Conservation (phyloP, 768 basidiomycete species). For the Mycena rebaudengoi region DNA sequence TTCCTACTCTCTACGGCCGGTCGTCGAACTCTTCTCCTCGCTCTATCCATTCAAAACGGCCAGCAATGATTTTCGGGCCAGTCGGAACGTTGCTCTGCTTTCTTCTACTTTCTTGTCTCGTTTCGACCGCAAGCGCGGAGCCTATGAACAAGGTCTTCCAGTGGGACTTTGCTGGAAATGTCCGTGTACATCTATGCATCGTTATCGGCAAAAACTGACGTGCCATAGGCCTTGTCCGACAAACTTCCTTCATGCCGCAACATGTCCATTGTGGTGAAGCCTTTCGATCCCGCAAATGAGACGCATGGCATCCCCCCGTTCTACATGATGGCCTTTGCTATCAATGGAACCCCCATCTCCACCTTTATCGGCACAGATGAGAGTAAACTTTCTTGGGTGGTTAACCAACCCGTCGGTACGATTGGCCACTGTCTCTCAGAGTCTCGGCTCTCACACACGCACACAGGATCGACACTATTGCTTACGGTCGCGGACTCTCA, state of each 20-base stretch:
- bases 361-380: constrained; percentile 39
- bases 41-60: constrained; percentile 16
- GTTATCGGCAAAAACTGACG: not conserved
- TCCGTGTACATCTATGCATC: not conserved
- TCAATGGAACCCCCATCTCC: constrained; percentile 35
- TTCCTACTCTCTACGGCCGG: constrained; percentile 18
- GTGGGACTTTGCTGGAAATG: constrained; percentile 15
- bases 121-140: constrained; percentile 16
- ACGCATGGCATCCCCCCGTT: constrained; percentile 41
- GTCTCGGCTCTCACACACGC: not conserved
- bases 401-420: constrained; percentile 44
- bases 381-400: constrained; percentile 42
- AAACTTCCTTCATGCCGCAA: constrained; percentile 33
- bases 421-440: not conserved
- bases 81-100: constrained; percentile 23
- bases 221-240: constrained; percentile 20
- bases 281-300: constrained; percentile 28
- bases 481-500: constrained; percentile 47
- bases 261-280: constrained; percentile 29
- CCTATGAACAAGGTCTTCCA: constrained; percentile 20
- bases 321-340: constrained; percentile 44
- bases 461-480: constrained; percentile 45
- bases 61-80: constrained; percentile 18
- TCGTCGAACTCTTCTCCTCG: constrained; percentile 8
- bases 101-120: constrained; percentile 17